Percentiles rank a stretch among this genome's conserved stretches.
These are phyloP conservation scores for Mycena belliarum DNA, from an alignment of 768 basidiomycete genomes.

Conservation along the genomic window DNA sequence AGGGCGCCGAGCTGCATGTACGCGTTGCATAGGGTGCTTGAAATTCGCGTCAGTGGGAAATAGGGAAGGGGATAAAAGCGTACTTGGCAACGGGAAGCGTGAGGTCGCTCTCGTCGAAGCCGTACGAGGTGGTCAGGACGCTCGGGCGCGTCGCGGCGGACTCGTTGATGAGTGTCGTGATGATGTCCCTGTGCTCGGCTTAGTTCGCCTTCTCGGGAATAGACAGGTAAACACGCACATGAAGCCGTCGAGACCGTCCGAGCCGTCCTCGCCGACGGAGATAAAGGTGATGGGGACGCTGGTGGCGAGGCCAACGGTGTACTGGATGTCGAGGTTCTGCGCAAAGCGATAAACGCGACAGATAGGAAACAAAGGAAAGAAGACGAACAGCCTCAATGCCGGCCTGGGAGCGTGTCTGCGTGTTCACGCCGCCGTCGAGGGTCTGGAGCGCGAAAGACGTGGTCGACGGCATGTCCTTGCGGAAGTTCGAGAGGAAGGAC, in stretches of 20 bases:
- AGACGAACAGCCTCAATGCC: constrained; percentile 28
- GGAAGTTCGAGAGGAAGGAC: constrained; percentile 21
- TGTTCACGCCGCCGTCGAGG: constrained; percentile 28
- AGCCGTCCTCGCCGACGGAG: constrained; percentile 28
- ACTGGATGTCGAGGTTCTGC: constrained; percentile 25
- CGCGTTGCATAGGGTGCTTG: constrained; percentile 25
- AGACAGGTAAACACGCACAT: not conserved
- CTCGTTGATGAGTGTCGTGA: constrained; percentile 19
- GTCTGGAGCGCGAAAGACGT: constrained; percentile 25
- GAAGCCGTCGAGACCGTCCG: constrained; percentile 27
- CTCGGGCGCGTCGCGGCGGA: not conserved
- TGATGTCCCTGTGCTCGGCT: constrained; percentile 23
- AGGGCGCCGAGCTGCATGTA: constrained; percentile 22
- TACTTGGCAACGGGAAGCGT: not conserved
- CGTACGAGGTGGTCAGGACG: constrained; percentile 23
- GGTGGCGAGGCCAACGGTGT: constrained; percentile 36
- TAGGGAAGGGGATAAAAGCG: not conserved
- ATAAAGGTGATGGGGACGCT: constrained; percentile 35
- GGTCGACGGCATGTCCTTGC: constrained; percentile 20
- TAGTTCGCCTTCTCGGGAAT: constrained; percentile 22
- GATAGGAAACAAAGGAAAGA: no score
- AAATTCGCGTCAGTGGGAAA: not conserved
- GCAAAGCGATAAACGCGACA: no score
- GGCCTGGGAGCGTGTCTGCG: constrained; percentile 3
- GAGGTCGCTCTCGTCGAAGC: constrained; percentile 35